Percentiles rank a stretch among this genome's conserved stretches.
Evolutionary conservation across 306 rosid genomes (phyloP).

Genomic region (Cucumis cinereus): DNA sequence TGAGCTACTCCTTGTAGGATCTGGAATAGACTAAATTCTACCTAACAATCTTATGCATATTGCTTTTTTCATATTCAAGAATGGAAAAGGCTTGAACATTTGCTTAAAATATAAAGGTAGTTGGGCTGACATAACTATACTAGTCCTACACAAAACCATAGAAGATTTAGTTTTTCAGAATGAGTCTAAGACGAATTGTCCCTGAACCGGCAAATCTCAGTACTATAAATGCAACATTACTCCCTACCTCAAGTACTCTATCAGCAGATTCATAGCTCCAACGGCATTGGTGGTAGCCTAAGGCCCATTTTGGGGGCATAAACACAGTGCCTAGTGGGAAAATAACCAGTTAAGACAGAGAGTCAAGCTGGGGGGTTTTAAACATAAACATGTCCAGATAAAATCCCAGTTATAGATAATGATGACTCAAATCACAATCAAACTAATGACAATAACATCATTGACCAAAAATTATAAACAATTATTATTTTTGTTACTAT

Average conservation of each 20-base stretch:
- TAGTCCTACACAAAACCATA: background rate
- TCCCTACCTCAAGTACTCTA: conserved; percentile 61
- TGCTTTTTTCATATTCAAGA: background rate
- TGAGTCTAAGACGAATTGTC: background rate
- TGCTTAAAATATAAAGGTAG: background rate
- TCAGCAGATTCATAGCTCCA: conserved; percentile 66
- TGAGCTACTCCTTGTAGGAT: background rate
- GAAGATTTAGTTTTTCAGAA: background rate
- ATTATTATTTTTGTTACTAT: too few relatives aligned
- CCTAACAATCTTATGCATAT: background rate
- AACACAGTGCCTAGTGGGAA: conserved; percentile 49
- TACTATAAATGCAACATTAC: background rate
- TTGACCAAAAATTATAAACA: background rate
- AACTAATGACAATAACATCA: background rate
- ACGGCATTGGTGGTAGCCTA: conserved; percentile 93
- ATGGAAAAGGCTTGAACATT: background rate
- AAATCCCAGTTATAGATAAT: background rate
- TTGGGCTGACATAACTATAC: background rate
- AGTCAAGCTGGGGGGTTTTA: background rate
- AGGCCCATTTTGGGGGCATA: conserved; percentile 93
- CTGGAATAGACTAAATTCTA: background rate
- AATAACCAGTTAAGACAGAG: background rate
- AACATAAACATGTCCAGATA: background rate
- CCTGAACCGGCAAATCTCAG: background rate
- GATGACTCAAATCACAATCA: background rate